Conservation (phyloP, 2,329 filamentous ascomycete species). For the Pyricularia sp. region DNA sequence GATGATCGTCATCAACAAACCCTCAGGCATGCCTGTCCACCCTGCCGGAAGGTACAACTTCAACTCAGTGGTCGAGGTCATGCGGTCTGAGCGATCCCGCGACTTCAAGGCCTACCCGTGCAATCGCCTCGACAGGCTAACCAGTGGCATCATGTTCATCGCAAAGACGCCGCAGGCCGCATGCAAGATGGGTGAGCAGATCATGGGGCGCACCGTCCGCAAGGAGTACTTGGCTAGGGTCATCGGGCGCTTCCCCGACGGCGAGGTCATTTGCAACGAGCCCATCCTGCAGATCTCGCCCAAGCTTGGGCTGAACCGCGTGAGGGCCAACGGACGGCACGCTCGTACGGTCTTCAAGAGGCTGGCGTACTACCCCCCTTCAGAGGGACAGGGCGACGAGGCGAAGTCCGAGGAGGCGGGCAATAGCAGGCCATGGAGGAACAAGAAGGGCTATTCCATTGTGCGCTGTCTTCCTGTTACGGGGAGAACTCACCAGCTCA, state of each 20-base stretch:
- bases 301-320: slow-evolving; percentile 86
- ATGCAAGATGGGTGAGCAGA: slow-evolving; percentile 65
- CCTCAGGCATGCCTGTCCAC: slow-evolving; percentile 88
- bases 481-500: slow-evolving; percentile 86
- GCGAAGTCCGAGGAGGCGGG: slow-evolving; percentile 7
- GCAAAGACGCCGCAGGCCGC: slow-evolving; percentile 78
- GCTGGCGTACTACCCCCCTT: slow-evolving; percentile 80
- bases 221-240: slow-evolving; percentile 96
- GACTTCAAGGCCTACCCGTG: slow-evolving; percentile 58
- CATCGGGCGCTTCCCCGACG: slow-evolving; percentile 83
- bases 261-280: slow-evolving; percentile 84
- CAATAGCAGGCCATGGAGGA: slow-evolving; percentile 28
- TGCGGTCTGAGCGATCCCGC: slow-evolving; percentile 62
- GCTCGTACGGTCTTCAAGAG: slow-evolving; percentile 87
- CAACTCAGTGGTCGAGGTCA: slow-evolving; percentile 90
- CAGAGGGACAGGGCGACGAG: slow-evolving; percentile 1
- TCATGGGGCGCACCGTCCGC: slow-evolving; percentile 70
- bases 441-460: slow-evolving; percentile 79
- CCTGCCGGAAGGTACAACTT: slow-evolving; percentile 92
- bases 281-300: slow-evolving; percentile 91
- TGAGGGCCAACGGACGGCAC: slow-evolving; percentile 85
- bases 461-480: slow-evolving; percentile 91
- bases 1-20: slow-evolving; percentile 95
- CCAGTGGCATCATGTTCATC: slow-evolving; percentile 96
- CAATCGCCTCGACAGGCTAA: slow-evolving; percentile 88